Evolutionary conservation across 2,329 filamentous ascomycete genomes (phyloP).

Genomic region (Ilyonectria mors-panacis): DNA sequence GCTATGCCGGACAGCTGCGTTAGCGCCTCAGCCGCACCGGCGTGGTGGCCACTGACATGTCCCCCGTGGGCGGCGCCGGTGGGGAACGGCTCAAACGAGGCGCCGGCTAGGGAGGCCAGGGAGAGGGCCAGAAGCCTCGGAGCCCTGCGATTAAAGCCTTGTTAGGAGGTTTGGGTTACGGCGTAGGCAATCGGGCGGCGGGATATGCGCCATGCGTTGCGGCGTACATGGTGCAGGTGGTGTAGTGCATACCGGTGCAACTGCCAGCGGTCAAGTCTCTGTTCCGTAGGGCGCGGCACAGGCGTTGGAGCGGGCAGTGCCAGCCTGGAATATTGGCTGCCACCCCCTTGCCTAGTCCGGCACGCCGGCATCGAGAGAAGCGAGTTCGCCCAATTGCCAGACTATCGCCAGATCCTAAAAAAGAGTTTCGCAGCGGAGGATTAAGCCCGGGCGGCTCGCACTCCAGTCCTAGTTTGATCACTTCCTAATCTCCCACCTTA

Average conservation of each 20-base stretch:
- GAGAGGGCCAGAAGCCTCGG: background rate
- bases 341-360: background rate
- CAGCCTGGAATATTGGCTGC: background rate
- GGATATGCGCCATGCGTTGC: too few species aligned
- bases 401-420: background rate
- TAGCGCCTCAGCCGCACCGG: conserved; percentile 47
- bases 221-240: too few species aligned
- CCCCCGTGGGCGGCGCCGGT: conserved; percentile 32
- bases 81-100: conserved; percentile 26
- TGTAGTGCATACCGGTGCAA: too few species aligned
- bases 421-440: background rate
- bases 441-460: background rate
- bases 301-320: too few species aligned
- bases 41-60: conserved; percentile 29
- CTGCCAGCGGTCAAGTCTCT: too few species aligned
- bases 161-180: background rate
- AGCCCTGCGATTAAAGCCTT: background rate
- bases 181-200: too few species aligned
- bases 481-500: background rate
- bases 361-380: background rate
- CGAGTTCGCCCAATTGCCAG: background rate
- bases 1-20: conserved; percentile 38
- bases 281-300: too few species aligned
- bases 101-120: conserved; percentile 15
- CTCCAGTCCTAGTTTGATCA: background rate